A percentile compares a stretch with the other conserved stretches of the same genome.
phyloP scores from a whole-genome alignment of 441 rosid species.

The Eruca vesicaria region DNA sequence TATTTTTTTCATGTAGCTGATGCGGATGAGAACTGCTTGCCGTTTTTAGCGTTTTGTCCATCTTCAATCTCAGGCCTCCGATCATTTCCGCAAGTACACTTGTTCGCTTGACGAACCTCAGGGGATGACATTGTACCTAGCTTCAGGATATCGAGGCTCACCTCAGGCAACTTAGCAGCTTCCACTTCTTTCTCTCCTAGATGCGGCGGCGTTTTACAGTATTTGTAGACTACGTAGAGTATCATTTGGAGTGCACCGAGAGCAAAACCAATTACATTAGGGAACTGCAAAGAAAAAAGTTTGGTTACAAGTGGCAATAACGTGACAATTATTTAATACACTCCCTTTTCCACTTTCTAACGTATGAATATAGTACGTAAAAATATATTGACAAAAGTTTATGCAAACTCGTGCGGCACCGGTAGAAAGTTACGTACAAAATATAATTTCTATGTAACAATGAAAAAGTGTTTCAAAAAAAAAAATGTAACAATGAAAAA shows the following conservation, averaged over 20 bases:
- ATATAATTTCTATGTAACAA: slow-evolving; percentile 31
- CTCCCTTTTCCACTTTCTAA: slow-evolving; percentile 7
- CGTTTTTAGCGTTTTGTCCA: slow-evolving; percentile 14
- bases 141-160: slow-evolving; percentile 37
- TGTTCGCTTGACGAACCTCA: slow-evolving; percentile 28
- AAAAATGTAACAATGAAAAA: no score
- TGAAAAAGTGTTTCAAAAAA: no score
- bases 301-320: background rate
- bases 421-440: slow-evolving; percentile 40
- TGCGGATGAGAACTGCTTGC: slow-evolving; percentile 27
- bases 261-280: slow-evolving; percentile 49
- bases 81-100: slow-evolving; percentile 27
- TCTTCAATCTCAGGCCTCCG: slow-evolving; percentile 31
- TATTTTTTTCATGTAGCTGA: slow-evolving; percentile 18
- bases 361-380: slow-evolving; percentile 17
- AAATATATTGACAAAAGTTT: slow-evolving; percentile 10
- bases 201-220: slow-evolving; percentile 38
- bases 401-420: slow-evolving; percentile 38
- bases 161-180: slow-evolving; percentile 33
- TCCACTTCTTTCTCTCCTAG: slow-evolving; percentile 40
- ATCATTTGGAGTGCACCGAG: slow-evolving; percentile 56
- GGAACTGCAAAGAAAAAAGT: slow-evolving; percentile 37
- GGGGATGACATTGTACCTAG: slow-evolving; percentile 23
- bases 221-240: slow-evolving; percentile 44
- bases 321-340: background rate